Conservation (phyloP, 768 basidiomycete species). For the Cyclocybe aegerita region DNA sequence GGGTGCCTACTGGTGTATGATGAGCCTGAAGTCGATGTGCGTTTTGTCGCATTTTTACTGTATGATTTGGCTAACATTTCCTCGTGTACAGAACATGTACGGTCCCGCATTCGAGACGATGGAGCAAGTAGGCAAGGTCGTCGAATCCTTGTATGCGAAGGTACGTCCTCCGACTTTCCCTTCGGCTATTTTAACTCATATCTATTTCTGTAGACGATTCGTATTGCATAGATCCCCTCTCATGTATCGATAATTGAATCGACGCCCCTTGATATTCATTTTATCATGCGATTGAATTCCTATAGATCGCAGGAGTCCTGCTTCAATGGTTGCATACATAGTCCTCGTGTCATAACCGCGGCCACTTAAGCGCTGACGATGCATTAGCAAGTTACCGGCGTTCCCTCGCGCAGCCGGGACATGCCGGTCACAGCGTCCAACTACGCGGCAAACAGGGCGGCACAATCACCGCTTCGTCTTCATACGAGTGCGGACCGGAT, state of each 20-base stretch:
- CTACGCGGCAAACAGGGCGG: too few species aligned
- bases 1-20: slow-evolving; percentile 93
- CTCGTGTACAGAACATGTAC: slow-evolving; percentile 68
- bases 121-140: slow-evolving; percentile 90
- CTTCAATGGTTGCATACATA: too few species aligned
- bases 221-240: slow-evolving; percentile 1
- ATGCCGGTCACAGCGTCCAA: neutral
- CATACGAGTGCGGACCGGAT: too few species aligned
- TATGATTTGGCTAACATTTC: neutral
- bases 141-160: slow-evolving; percentile 91
- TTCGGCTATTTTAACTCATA: neutral
- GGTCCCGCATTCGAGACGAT: slow-evolving; percentile 87
- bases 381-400: slow-evolving; percentile 7
- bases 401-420: slow-evolving; percentile 6
- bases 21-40: slow-evolving; percentile 78
- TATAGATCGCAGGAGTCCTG: neutral
- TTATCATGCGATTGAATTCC: neutral
- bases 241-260: too few species aligned
- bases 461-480: too few species aligned
- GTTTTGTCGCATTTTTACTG: slow-evolving; percentile 27
- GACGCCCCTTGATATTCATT: too few species aligned
- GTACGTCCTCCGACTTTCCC: slow-evolving; percentile 16
- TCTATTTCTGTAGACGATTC: neutral
- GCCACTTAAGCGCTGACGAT: too few species aligned
- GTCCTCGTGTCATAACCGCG: too few species aligned